These are phyloP conservation scores for Fusarium irregulare DNA, from an alignment of 2,329 filamentous ascomycete genomes.

Conservation along the genomic window DNA sequence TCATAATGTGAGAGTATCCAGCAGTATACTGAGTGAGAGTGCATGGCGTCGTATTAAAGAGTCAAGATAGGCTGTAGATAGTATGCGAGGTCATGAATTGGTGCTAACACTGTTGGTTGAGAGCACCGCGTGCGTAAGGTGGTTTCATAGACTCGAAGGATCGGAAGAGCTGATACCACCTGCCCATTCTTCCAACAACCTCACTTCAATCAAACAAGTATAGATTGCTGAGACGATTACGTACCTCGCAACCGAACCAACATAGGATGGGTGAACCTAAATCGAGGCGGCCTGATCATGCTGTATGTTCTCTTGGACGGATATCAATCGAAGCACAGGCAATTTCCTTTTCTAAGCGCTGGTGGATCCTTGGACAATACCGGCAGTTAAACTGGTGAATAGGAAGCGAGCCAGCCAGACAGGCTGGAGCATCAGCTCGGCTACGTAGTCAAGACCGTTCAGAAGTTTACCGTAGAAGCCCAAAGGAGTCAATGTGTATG, in stretches of 20 bases:
- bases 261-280: conserved; percentile 16
- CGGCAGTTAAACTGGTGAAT: conserved; percentile 45
- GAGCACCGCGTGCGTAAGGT: not conserved
- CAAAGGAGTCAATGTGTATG: conserved; percentile 35
- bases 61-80: not conserved
- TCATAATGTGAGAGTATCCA: not conserved
- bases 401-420: conserved; percentile 32
- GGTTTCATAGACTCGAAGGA: not conserved
- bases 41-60: not conserved
- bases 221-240: not conserved
- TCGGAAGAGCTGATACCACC: not conserved
- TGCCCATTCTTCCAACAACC: not conserved
- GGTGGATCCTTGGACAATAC: conserved; percentile 32
- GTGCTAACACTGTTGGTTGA: not conserved
- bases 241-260: conserved; percentile 13
- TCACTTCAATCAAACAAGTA: not conserved
- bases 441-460: conserved; percentile 25
- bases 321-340: conserved; percentile 33
- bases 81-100: not conserved
- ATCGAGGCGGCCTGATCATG: conserved; percentile 30
- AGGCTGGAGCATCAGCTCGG: conserved; percentile 38
- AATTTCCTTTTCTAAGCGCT: conserved; percentile 31
- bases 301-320: conserved; percentile 28
- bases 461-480: conserved; percentile 26
- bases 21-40: not conserved